A percentile compares a stretch with the other conserved stretches of the same genome.
Evolutionary conservation across 768 basidiomycete genomes (phyloP).

Genomic region (Boletus tylopilopsis): DNA sequence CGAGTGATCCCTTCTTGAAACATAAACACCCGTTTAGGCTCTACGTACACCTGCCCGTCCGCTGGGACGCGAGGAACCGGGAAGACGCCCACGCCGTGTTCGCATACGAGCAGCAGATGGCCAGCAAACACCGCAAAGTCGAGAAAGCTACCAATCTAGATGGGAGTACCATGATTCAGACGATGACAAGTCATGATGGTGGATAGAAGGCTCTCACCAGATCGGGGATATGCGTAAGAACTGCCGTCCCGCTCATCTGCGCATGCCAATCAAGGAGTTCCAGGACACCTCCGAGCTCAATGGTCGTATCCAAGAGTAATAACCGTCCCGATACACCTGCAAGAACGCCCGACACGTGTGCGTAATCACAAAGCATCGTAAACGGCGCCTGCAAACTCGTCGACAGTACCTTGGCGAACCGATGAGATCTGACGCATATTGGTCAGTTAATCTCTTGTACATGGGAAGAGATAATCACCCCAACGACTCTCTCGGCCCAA

Average conservation of each 20-base stretch:
- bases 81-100: constrained; percentile 26
- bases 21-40: constrained; percentile 25
- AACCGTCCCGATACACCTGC: constrained; percentile 23
- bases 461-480: not conserved
- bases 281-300: constrained; percentile 17
- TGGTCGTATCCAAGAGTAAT: constrained; percentile 23
- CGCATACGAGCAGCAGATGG: constrained; percentile 28
- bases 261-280: constrained; percentile 29
- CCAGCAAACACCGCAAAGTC: constrained; percentile 23
- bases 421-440: constrained; percentile 2
- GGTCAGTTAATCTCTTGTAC: not conserved
- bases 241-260: constrained; percentile 19
- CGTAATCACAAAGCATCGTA: constrained; percentile 20
- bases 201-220: constrained; percentile 12
- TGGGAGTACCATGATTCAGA: too few species aligned
- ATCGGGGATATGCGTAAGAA: constrained; percentile 22
- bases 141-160: constrained; percentile 24
- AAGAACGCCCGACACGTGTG: constrained; percentile 20
- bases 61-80: constrained; percentile 20
- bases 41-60: constrained; percentile 18
- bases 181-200: not conserved
- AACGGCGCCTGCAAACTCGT: constrained; percentile 22
- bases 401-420: constrained; percentile 18
- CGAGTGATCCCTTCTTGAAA: constrained; percentile 22
- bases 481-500: constrained; percentile 15